Base-by-base conservation (phyloP, 2,329 filamentous ascomycete genomes). In the Fusarium redolens region DNA sequence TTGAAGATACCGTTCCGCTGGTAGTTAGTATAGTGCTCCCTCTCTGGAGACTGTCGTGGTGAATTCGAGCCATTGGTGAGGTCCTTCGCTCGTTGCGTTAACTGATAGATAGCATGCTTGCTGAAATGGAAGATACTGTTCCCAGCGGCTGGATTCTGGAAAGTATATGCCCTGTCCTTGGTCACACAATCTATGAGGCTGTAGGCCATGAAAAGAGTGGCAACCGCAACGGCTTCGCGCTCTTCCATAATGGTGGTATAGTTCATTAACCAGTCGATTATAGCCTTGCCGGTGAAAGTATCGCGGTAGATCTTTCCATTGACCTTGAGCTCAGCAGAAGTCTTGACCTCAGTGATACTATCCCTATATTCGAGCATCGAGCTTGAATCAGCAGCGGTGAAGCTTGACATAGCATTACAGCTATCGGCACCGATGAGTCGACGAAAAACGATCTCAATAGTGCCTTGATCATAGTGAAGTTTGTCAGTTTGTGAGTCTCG, bases 211-310 rank as follows among this genome's bases (percentile, higher is more conserved):
- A 98, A 98, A 43, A 95, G 86, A 37, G 92, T 90, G 25, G 93
- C 92, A 73, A 98, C 91, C 80, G 97, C 93, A 69, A 91, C 87
- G 2, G 93, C 93, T 82, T 98, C 96, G 56, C 93, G 89, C 69
- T 93, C 92, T 81, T 98, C 96, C 38, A 98, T 95, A 43, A 95
- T 97, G 2, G 95, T 98, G 77, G 93, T 97, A 85, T 96, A 98
- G 83, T 98, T 95, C 92, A 98, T 96, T 69, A 99, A 83, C 96
- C 96, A 99, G 81, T 98, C 96, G 17, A 92, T 92, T 3, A 93
- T 91, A 17, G 93, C 91, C 83, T 96, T 97, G 72, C 96, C 96
- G 3, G 94, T 97, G 79, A 98, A 97, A 1, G 93, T 96, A 81
- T 97, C 94, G 76, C 90, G 90, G 79, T 91, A 91, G 13, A 91